Evolutionary conservation across 192 early-diverging fungal species (phyloP).

Genomic region (Cladochytrium replicatum): DNA sequence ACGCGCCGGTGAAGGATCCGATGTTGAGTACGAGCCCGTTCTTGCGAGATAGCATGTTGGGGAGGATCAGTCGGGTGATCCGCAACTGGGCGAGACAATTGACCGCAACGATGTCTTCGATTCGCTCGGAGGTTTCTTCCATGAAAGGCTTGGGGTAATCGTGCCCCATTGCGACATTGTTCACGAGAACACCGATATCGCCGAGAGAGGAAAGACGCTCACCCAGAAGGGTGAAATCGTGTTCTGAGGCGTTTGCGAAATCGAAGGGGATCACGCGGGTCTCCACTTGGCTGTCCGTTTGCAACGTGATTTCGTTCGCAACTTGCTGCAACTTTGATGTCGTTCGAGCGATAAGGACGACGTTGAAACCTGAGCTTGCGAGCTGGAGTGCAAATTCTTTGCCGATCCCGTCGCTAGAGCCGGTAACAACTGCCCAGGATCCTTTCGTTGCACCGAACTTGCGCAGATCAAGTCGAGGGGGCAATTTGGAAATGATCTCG

Average conservation of each 20-base stretch:
- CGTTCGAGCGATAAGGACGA: slow-evolving; percentile 68
- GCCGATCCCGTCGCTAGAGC: slow-evolving; percentile 79
- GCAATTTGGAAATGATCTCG: too few relatives aligned
- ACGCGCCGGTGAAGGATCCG: slow-evolving; percentile 68
- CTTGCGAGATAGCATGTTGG: slow-evolving; percentile 58
- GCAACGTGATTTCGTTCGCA: slow-evolving; percentile 56
- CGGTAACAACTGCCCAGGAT: slow-evolving; percentile 65
- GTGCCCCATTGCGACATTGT: slow-evolving; percentile 78
- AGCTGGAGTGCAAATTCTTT: slow-evolving; percentile 72
- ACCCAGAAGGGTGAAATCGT: slow-evolving; percentile 52
- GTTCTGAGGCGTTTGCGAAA: slow-evolving; percentile 43
- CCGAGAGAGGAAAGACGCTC: slow-evolving; percentile 38
- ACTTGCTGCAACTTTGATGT: slow-evolving; percentile 57
- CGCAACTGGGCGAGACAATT: slow-evolving; percentile 65
- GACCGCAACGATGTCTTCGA: slow-evolving; percentile 60
- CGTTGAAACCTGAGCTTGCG: slow-evolving; percentile 65
- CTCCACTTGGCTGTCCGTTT: slow-evolving; percentile 31
- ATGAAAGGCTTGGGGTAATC: slow-evolving; percentile 69
- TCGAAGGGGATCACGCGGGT: slow-evolving; percentile 62
- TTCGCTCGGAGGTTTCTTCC: slow-evolving; percentile 46
- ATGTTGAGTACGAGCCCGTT: slow-evolving; percentile 68
- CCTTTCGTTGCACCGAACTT: slow-evolving; percentile 41
- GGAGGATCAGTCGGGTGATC: slow-evolving; percentile 60
- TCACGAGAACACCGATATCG: slow-evolving; percentile 53
- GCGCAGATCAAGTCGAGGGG: slow-evolving; percentile 19